These are phyloP conservation scores for Porcisia hertigi DNA, from an alignment of 208 protist species.

Conservation along the genomic window DNA sequence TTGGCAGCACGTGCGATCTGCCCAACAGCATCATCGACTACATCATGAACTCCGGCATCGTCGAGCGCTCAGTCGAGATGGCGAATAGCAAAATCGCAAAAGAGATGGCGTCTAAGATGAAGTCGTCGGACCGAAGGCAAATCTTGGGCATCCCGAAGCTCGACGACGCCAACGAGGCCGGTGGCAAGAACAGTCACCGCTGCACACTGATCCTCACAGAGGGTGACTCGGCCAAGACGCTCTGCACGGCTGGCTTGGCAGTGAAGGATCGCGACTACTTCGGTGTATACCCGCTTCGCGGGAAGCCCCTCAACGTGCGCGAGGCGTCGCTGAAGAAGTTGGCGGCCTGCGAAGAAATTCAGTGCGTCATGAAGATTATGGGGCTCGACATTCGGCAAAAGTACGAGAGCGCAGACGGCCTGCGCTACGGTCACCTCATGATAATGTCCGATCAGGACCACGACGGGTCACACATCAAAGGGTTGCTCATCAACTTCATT, in stretches of 20 bases:
- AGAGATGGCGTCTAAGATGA: conserved; percentile 85
- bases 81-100: conserved; percentile 96
- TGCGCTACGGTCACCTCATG: conserved; percentile 99
- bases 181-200: conserved; percentile 91
- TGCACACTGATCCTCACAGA: conserved; percentile 99
- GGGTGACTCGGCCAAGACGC: conserved; percentile 99
- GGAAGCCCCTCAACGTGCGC: conserved; percentile 99
- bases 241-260: conserved; percentile 97
- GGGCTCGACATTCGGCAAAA: conserved; percentile 94
- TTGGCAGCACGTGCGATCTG: conserved; percentile 97
- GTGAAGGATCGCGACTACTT: conserved; percentile 99
- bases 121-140: conserved; percentile 69
- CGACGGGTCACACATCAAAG: conserved; percentile 99
- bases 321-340: conserved; percentile 95
- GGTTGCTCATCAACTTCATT: conserved; percentile 99
- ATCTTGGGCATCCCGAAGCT: conserved; percentile 99
- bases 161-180: conserved; percentile 99
- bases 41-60: conserved; percentile 94
- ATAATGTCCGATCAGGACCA: conserved; percentile 99
- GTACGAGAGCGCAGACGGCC: conserved; percentile 82
- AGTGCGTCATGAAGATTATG: conserved; percentile 95
- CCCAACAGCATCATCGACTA: conserved; percentile 95
- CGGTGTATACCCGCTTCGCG: conserved; percentile 99
- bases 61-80: conserved; percentile 94
- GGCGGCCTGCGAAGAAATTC: conserved; percentile 96